These are phyloP conservation scores for Cladosporium velox DNA, from an alignment of 2,329 filamentous ascomycete genomes.

Conservation along the genomic window DNA sequence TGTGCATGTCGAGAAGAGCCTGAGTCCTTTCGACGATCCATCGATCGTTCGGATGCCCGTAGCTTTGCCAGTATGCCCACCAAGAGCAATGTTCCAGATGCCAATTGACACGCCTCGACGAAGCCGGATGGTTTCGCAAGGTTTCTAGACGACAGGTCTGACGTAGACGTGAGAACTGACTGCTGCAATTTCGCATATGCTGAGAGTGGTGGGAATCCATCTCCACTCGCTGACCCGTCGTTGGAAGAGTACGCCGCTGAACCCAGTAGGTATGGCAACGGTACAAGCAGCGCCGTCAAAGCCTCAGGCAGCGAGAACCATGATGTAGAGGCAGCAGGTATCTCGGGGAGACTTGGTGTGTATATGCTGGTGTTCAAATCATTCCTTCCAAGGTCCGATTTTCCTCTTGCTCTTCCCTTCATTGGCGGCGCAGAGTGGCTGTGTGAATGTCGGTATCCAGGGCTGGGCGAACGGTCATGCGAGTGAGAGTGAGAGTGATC, in stretches of 20 bases:
- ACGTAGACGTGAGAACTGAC: conserved; percentile 24
- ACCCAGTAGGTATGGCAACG: conserved; percentile 51
- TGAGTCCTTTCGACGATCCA: conserved; percentile 37
- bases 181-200: conserved; percentile 35
- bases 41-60: conserved; percentile 30
- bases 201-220: conserved; percentile 34
- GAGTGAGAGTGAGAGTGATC: conserved; percentile 11
- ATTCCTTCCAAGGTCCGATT: conserved; percentile 48
- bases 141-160: conserved; percentile 20
- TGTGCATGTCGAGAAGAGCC: conserved; percentile 11
- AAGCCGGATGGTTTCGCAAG: conserved; percentile 33
- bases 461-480: conserved; percentile 28
- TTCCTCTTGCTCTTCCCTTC: conserved; percentile 45
- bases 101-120: conserved; percentile 48
- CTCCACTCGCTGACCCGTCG: conserved; percentile 23
- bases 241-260: conserved; percentile 47
- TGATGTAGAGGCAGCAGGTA: conserved; percentile 26
- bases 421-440: conserved; percentile 32
- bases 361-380: conserved; percentile 24
- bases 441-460: conserved; percentile 26
- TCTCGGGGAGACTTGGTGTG: conserved; percentile 25
- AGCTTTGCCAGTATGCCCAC: conserved; percentile 45
- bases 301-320: conserved; percentile 48
- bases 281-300: conserved; percentile 53
- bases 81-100: conserved; percentile 49